Percentiles rank a stretch among this genome's conserved stretches.
These are phyloP conservation scores for Mortierella sp. DNA, from an alignment of 371 early-diverging fungal species.

Conservation along the genomic window DNA sequence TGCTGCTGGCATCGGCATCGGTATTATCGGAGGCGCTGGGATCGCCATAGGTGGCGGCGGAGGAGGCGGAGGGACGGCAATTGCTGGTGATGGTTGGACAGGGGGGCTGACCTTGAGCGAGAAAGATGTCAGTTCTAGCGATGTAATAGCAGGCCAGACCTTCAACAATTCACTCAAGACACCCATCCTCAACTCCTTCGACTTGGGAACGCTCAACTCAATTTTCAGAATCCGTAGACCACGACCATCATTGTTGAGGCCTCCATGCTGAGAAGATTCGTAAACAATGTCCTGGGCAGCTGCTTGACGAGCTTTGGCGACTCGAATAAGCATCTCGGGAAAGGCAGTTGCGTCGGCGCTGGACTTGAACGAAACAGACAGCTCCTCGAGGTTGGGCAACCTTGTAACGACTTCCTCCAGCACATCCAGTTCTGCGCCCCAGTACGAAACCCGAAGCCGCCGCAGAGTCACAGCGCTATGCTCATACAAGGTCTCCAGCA, in stretches of 20 bases:
- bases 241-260: neutral
- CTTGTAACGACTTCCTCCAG: conserved; percentile 9
- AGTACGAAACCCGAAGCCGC: conserved; percentile 13
- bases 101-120: neutral
- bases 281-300: neutral
- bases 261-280: neutral
- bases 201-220: neutral
- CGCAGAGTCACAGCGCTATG: neutral
- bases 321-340: neutral
- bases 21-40: neutral
- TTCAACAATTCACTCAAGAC: neutral
- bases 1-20: neutral
- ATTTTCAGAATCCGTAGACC: neutral
- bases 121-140: neutral
- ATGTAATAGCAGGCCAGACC: neutral
- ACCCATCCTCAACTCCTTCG: neutral
- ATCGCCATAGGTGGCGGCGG: neutral
- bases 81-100: neutral
- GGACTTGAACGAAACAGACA: conserved; percentile 17
- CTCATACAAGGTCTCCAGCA: conserved; percentile 14
- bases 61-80: neutral
- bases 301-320: neutral
- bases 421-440: conserved; percentile 11
- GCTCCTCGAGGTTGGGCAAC: conserved; percentile 2
- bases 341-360: neutral